Base-by-base conservation (phyloP, 2,329 filamentous ascomycete genomes). In the Curvularia eragrostidis region DNA sequence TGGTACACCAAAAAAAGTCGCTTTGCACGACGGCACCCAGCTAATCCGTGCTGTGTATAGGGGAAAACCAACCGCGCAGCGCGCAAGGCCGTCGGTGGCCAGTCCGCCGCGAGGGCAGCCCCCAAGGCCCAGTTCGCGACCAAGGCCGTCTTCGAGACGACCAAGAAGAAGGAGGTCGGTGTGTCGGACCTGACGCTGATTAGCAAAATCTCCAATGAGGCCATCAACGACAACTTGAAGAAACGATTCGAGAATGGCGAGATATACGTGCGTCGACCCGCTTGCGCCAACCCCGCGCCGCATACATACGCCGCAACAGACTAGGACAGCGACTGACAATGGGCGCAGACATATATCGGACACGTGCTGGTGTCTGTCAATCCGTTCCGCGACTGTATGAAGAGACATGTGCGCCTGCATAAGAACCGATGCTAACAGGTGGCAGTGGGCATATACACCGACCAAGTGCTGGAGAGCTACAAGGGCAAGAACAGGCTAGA, bases 291-390 rank as follows among this genome's bases (percentile, higher is more conserved):
- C 62, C 66, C 68, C 68, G 60, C 68, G 66, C 60, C 52, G 41
- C 48, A 50, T 19, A 59, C 47, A 66, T 36, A 43, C 44, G 46
- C 48, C 8, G 59, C 55, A 44, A 52, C 42, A 48, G 24, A 58
- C 30, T 51, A 51, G 55, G 42, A 65, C 51, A 54, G 57, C 55
- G 55, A 64, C 71, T 73, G 70, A 74, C 67, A 54, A 42, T 62
- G 58, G 61, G 66, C 58, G 65, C 71, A 88, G 85, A 99, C 95
- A 74, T 99, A 99, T 79, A 99, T 99, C 77, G 95, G 95, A 81
- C 94, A 98, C 89, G 95, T 99, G 79, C 80, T 99, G 85, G 95
- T 99, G 69, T 98, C 95, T 38, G 95, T 99, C 78, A 99, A 99
- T 79, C 95, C 95, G 34, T 99, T 99, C 79, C 89, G 92, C 75